Evolutionary conservation across 139 green algal species (phyloP).

Genomic region (Haematococcus lacustris): DNA sequence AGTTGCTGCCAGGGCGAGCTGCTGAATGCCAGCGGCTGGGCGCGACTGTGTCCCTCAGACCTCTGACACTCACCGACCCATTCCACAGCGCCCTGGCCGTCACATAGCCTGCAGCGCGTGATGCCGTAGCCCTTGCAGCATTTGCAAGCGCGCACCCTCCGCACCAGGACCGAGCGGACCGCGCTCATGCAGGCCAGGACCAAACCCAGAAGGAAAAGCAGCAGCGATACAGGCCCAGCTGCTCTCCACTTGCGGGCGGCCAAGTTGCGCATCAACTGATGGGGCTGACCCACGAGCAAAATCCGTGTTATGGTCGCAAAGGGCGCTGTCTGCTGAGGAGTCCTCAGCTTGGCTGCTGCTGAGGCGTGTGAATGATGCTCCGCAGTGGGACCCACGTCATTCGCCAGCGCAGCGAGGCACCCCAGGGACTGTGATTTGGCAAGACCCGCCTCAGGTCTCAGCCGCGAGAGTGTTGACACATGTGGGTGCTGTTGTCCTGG

Average conservation of each 20-base stretch:
- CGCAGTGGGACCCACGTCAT: too few species aligned
- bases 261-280: slow-evolving; percentile 1
- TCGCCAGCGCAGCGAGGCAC: too few species aligned
- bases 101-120: slow-evolving; percentile 40
- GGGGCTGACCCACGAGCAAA: slow-evolving; percentile 21
- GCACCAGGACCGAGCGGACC: slow-evolving; percentile 25
- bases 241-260: slow-evolving; percentile 14
- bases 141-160: slow-evolving; percentile 32
- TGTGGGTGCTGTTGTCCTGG: too few species aligned
- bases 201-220: slow-evolving; percentile 36
- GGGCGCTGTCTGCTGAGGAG: background rate
- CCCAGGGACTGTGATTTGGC: too few species aligned
- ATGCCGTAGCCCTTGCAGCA: slow-evolving; percentile 42
- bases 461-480: too few species aligned
- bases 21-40: background rate
- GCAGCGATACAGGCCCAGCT: slow-evolving; percentile 32
- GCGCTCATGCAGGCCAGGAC: slow-evolving; percentile 31
- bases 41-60: too few species aligned
- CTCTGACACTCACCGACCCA: slow-evolving; percentile 39
- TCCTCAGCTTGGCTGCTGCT: too few species aligned
- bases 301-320: background rate
- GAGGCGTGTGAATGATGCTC: too few species aligned
- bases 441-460: too few species aligned
- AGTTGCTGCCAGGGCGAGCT: background rate
- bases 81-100: slow-evolving; percentile 31